Evolutionary conservation across 164 flowering plant species (phyloP).

Genomic region (Santalum album): DNA sequence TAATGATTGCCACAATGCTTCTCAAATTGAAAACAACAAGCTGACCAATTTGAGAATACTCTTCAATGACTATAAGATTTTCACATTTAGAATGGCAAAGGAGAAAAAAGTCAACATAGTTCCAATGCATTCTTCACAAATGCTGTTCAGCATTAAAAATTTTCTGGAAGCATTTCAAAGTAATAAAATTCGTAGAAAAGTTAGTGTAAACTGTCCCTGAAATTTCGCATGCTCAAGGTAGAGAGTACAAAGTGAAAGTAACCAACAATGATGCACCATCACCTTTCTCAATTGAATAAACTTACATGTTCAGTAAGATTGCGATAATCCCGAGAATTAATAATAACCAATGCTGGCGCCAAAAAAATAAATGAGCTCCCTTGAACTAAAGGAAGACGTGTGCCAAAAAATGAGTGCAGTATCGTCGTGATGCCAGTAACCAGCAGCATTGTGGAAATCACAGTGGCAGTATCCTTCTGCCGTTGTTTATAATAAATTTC

Average conservation of each 20-base stretch:
- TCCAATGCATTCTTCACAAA: too few species aligned
- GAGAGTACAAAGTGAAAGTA: too few species aligned
- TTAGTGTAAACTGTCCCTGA: too few species aligned
- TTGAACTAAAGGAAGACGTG: conserved; percentile 91
- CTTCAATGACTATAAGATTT: too few species aligned
- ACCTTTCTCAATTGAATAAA: not conserved
- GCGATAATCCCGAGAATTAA: conserved; percentile 63
- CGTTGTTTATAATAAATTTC: conserved; percentile 10
- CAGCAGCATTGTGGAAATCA: conserved; percentile 81
- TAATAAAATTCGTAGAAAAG: too few species aligned
- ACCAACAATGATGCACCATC: too few species aligned
- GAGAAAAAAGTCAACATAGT: too few species aligned
- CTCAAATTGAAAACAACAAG: not conserved
- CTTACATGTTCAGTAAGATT: conserved; percentile 83
- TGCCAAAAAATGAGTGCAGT: conserved; percentile 73
- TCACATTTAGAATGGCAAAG: too few species aligned
- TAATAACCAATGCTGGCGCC: conserved; percentile 84
- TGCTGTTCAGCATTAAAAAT: too few species aligned
- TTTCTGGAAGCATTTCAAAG: too few species aligned
- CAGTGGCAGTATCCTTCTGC: conserved; percentile 91
- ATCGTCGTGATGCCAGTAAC: conserved; percentile 76
- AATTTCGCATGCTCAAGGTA: too few species aligned
- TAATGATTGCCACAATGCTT: not conserved
- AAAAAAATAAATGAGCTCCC: conserved; percentile 88
- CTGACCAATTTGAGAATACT: too few species aligned